Evolutionary conservation across 176 grass and related monocot genomes (phyloP).

Genomic region (Themeda triandra): DNA sequence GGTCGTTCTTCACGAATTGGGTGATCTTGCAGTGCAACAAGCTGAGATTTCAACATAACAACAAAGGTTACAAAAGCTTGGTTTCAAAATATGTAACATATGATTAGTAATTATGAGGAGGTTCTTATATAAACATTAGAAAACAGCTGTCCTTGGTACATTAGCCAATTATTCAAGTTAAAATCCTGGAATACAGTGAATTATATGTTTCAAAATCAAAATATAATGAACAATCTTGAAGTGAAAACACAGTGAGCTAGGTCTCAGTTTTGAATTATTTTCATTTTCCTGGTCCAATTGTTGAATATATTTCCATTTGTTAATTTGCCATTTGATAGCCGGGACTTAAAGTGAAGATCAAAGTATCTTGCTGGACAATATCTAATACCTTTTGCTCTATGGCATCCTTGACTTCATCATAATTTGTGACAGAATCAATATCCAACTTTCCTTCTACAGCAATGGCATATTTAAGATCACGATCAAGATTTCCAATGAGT

Average conservation of each 20-base stretch:
- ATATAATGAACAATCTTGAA: background rate
- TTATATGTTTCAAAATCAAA: background rate
- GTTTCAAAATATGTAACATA: constrained; percentile 27
- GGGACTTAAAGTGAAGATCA: constrained; percentile 7
- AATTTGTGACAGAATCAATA: constrained; percentile 79
- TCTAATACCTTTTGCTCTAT: constrained; percentile 80
- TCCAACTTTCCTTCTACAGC: constrained; percentile 90
- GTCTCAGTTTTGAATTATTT: background rate
- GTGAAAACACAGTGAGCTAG: background rate
- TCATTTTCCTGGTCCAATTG: background rate
- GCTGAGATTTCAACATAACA: constrained; percentile 58
- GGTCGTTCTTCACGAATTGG: constrained; percentile 82
- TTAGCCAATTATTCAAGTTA: constrained; percentile 15
- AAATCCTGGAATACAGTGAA: background rate
- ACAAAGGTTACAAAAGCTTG: constrained; percentile 23
- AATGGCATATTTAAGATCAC: constrained; percentile 94
- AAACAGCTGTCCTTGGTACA: constrained; percentile 7
- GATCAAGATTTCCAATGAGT: constrained; percentile 92
- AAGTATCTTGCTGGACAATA: constrained; percentile 15
- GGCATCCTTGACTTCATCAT: constrained; percentile 95
- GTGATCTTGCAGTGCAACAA: constrained; percentile 78
- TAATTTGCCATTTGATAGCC: background rate
- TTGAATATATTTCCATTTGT: background rate
- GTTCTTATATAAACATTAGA: constrained; percentile 5
- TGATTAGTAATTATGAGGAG: background rate